Evolutionary conservation across 164 flowering plant genomes (phyloP).

Genomic region (Tetracentron sinense): DNA sequence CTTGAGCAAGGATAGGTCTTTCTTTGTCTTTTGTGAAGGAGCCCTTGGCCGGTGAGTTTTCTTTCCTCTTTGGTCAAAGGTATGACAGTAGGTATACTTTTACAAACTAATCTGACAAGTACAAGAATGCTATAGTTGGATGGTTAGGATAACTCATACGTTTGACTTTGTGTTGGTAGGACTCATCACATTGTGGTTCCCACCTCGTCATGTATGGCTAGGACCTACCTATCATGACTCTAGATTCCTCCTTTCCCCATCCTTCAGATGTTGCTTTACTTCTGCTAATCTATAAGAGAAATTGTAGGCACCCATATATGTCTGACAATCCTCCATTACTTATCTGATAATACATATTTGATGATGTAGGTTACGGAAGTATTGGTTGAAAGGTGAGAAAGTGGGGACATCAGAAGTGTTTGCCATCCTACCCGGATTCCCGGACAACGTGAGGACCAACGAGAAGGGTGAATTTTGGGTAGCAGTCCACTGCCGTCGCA

Average conservation of each 20-base stretch:
- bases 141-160: too few relatives aligned
- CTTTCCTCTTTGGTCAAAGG: not conserved
- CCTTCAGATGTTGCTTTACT: too few relatives aligned
- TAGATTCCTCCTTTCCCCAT: too few relatives aligned
- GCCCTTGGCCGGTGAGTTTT: constrained; percentile 51
- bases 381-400: constrained; percentile 87
- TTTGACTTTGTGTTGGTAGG: too few relatives aligned
- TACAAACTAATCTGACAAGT: not conserved
- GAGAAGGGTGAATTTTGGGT: constrained; percentile 91
- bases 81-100: too few relatives aligned
- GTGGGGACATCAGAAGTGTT: constrained; percentile 70
- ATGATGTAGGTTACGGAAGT: constrained; percentile 50
- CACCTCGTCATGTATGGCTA: too few relatives aligned
- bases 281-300: too few relatives aligned
- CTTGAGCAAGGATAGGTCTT: constrained; percentile 77
- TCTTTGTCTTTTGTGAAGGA: constrained; percentile 69
- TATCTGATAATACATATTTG: not conserved
- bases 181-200: too few relatives aligned
- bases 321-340: not conserved
- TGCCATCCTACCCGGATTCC: constrained; percentile 75
- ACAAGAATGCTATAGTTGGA: not conserved
- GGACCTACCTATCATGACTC: too few relatives aligned
- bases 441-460: constrained; percentile 85
- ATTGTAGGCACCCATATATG: not conserved
- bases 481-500: constrained; percentile 62